Evolutionary conservation across 2,329 filamentous ascomycete species (phyloP).

Genomic region (Arachnopeziza araneosa): DNA sequence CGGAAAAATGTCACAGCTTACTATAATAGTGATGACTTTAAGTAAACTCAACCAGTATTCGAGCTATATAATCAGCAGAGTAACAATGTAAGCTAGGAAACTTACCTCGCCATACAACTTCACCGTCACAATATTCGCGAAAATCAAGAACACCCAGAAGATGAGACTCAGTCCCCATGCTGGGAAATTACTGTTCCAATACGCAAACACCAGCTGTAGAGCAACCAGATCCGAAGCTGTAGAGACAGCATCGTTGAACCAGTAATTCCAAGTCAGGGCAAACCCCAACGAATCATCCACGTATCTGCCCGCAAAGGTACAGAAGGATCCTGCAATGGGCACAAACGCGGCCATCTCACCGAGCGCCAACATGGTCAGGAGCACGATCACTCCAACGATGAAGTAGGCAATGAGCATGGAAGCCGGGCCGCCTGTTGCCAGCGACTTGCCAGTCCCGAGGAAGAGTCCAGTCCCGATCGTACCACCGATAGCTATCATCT

Average conservation of each 20-base stretch:
- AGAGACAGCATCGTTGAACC: constrained; percentile 60
- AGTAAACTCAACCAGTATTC: constrained; percentile 53
- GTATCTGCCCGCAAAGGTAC: constrained; percentile 49
- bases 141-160: constrained; percentile 51
- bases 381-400: constrained; percentile 52
- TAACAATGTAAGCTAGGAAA: background rate
- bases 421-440: constrained; percentile 54
- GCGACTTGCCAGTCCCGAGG: constrained; percentile 54
- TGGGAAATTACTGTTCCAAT: constrained; percentile 57
- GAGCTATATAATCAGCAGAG: constrained; percentile 29
- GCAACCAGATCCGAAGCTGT: constrained; percentile 57
- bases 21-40: constrained; percentile 48
- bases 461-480: constrained; percentile 58
- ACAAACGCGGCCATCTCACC: constrained; percentile 57
- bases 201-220: constrained; percentile 51
- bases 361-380: constrained; percentile 51
- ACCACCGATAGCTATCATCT: constrained; percentile 61
- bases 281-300: constrained; percentile 50
- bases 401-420: constrained; percentile 52
- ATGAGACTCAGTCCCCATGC: constrained; percentile 59
- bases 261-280: constrained; percentile 52
- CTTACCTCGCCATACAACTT: constrained; percentile 47
- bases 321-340: constrained; percentile 47
- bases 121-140: constrained; percentile 47
- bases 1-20: constrained; percentile 16